Evolutionary conservation across 2,329 filamentous ascomycete species (phyloP).

Genomic region (Podosphaera aphanis): DNA sequence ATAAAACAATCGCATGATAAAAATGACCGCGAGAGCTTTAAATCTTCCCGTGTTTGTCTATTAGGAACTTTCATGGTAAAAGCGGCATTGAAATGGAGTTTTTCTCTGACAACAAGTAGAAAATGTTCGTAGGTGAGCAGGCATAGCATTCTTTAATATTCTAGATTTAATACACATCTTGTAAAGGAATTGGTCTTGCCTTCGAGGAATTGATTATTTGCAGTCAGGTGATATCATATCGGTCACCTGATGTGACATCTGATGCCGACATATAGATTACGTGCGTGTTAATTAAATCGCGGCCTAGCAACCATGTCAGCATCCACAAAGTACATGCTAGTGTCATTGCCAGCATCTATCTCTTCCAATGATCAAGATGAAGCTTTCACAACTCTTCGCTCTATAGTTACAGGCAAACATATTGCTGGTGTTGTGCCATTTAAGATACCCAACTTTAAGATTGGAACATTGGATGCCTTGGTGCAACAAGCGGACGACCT

Average conservation of each 20-base stretch:
- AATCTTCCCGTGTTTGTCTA: too few species aligned
- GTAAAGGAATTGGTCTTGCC: too few species aligned
- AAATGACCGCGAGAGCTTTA: too few species aligned
- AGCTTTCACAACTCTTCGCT: conserved; percentile 51
- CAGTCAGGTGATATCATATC: too few species aligned
- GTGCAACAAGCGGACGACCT: conserved; percentile 94
- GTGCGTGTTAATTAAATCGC: neutral
- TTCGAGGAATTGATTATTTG: too few species aligned
- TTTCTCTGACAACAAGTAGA: too few species aligned
- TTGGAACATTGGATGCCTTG: conserved; percentile 81
- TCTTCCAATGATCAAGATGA: conserved; percentile 61
- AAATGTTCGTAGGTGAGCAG: too few species aligned
- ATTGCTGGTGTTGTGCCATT: conserved; percentile 52
- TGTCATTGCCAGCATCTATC: conserved; percentile 75
- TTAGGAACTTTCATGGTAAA: too few species aligned
- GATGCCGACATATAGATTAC: neutral
- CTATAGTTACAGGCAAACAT: conserved; percentile 50
- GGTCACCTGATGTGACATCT: neutral
- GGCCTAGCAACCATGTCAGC: conserved; percentile 7
- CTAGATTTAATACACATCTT: too few species aligned
- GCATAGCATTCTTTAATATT: too few species aligned
- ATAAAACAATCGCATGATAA: too few species aligned
- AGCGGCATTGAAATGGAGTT: too few species aligned
- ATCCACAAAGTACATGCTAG: conserved; percentile 48
- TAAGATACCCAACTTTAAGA: conserved; percentile 82